phyloP scores from a whole-genome alignment of 306 rosid genomes.

The Lablab purpureus region DNA sequence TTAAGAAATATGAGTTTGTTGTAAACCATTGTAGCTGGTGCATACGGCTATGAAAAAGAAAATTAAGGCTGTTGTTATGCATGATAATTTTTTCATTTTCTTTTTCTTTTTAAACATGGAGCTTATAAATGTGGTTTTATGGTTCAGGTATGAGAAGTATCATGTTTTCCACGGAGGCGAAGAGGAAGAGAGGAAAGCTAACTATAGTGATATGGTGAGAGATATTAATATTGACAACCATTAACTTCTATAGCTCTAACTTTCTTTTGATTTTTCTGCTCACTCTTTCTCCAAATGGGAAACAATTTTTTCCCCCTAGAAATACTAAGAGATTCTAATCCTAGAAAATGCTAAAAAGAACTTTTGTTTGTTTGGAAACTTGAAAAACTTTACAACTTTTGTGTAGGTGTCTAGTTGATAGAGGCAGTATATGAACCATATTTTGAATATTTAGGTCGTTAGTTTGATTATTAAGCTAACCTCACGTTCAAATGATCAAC shows the following conservation, averaged over 20 bases:
- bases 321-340: not conserved
- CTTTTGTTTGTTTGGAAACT: not conserved
- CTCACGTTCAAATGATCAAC: not conserved
- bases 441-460: not conserved
- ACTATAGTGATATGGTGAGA: conserved; percentile 91
- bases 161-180: conserved; percentile 86
- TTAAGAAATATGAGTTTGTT: conserved; percentile 26
- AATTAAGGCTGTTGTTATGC: not conserved
- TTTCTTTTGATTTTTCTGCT: conserved; percentile 14
- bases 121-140: conserved; percentile 31
- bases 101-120: not conserved
- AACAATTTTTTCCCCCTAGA: not conserved
- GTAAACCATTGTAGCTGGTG: not conserved
- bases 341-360: not conserved
- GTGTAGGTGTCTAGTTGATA: not conserved
- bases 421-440: not conserved
- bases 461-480: conserved; percentile 6
- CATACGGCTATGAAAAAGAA: not conserved
- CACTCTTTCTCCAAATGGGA: not conserved
- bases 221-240: conserved; percentile 28
- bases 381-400: not conserved
- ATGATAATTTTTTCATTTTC: not conserved
- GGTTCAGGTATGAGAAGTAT: conserved; percentile 93
- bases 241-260: not conserved
- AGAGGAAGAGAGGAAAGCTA: conserved; percentile 84